Evolutionary conservation across 192 early-diverging fungal species (phyloP), one percentile per base, ranked within the genome.

Genomic region (Podila epigama): DNA sequence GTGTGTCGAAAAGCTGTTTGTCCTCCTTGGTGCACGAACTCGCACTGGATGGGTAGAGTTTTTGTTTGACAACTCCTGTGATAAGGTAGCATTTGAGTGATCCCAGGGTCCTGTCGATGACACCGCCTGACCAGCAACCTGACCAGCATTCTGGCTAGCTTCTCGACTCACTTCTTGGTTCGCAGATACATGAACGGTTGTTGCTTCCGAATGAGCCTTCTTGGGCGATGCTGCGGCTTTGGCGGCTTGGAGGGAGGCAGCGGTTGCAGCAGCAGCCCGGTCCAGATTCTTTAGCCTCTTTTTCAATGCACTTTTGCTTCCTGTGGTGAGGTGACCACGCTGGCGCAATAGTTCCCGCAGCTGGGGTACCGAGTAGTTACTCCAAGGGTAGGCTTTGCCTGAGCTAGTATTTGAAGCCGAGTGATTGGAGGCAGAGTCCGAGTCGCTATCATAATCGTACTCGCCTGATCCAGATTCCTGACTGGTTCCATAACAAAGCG

Each of bases 1-100:
- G 34, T 77, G 73, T 35, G 60, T 39, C 31, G 73, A 77, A 56
- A 77, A 77, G 32, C 73, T 77, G 37, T 77, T 77, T 42, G 73
- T 63, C 25, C 73, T 59, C 16, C 59, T 41, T n/a, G 73, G 34
- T 20, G 60, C 51, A 53, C 73, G 61, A 39, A 56, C 36, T 16
- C 73, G 52, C 16, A 63, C 39, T 5, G 73, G 66, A 15, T 63
- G 66, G 8, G 1, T 54, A 54, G 52, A 1, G 0, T 8, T 33
- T 29, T 27, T 25, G 7, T 27, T 54, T 10, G 52, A 4, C 22
- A 13, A 32, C 15, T 20, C 52, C 3, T 31, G 27, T 54, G 52
- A 16, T 16, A 32, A 31, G 25, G n/a, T n/a, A n/a, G n/a, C n/a
- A n/a, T n/a, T n/a, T n/a, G n/a, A n/a, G n/a, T n/a, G n/a, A n/a